Base-by-base conservation (phyloP, 163 green algal species). In the Trebouxiophyceae sp. region DNA sequence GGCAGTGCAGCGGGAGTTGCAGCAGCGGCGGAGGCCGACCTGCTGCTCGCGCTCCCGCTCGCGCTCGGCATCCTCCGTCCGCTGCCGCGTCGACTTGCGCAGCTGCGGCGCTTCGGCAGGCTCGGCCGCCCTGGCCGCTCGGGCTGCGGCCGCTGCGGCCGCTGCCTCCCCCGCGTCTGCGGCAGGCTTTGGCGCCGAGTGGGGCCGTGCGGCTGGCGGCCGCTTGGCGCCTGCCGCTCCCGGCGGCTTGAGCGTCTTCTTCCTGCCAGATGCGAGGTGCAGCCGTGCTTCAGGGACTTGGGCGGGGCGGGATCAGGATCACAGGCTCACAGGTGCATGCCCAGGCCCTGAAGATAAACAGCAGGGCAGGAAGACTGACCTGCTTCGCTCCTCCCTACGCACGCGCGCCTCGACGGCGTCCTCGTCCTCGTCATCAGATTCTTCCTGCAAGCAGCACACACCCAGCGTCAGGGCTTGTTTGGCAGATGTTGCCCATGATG, bases 221-320 rank as follows among this genome's bases (percentile, higher is more conserved):
- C 45, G 60, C 39, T 16, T 19, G 5, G 67, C 54, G 29, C 26
- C 32, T 16, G 59, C 44, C 4, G 73, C 54, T 2, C 83, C 83
- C 1, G 85, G 84, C 2, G 84, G 81, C 65, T 84, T 90, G 1
- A 93, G 57, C 2, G 67, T 59, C 58, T 90, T 89, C 55, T 75
- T 81, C 73, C 68, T 82, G 59, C 27, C 28, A 22, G 7, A n/a
- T n/a, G n/a, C n/a, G n/a, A n/a, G n/a, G n/a, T n/a, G n/a, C n/a
- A n/a, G n/a, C n/a, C n/a, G n/a, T n/a, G n/a, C n/a, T n/a, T n/a
- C n/a, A n/a, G n/a, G n/a, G n/a, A n/a, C n/a, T n/a, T n/a, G n/a
- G n/a, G n/a, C n/a, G n/a, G n/a, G n/a, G n/a, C n/a, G n/a, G n/a
- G n/a, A n/a, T n/a, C n/a, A n/a, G n/a, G n/a, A n/a, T n/a, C n/a